Percentiles rank a stretch among this genome's conserved stretches.
Conservation (phyloP, 345 rosid genomes). For the Eucalyptus urophylla region DNA sequence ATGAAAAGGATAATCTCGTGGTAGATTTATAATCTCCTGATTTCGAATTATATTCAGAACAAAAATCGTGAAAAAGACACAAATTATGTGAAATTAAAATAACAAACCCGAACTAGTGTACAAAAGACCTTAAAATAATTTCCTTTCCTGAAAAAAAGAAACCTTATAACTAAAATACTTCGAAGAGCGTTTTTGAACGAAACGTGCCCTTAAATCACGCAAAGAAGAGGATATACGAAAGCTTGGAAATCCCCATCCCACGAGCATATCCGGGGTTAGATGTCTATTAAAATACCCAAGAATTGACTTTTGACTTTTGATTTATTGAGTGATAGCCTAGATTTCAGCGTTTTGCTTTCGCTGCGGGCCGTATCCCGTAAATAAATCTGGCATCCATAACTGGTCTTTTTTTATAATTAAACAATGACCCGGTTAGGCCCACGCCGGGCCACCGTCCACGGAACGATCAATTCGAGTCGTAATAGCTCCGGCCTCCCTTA, state of each 20-base stretch:
- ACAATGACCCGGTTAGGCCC: background rate
- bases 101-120: background rate
- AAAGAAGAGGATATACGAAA: background rate
- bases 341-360: background rate
- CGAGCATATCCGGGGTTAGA: background rate
- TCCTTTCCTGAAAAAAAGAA: background rate
- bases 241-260: background rate
- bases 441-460: background rate
- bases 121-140: background rate
- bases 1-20: background rate
- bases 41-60: background rate
- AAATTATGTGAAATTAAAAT: background rate
- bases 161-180: background rate
- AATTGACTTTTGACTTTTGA: background rate
- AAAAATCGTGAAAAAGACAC: background rate
- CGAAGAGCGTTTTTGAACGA: background rate
- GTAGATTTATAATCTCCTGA: background rate
- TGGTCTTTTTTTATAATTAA: background rate
- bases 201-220: background rate
- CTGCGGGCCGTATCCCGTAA: background rate
- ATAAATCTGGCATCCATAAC: background rate
- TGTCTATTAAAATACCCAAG: background rate
- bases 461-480: background rate
- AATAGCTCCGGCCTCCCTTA: background rate
- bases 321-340: background rate